Evolutionary conservation across 768 basidiomycete genomes (phyloP).

Genomic region (Tricholomella constricta): DNA sequence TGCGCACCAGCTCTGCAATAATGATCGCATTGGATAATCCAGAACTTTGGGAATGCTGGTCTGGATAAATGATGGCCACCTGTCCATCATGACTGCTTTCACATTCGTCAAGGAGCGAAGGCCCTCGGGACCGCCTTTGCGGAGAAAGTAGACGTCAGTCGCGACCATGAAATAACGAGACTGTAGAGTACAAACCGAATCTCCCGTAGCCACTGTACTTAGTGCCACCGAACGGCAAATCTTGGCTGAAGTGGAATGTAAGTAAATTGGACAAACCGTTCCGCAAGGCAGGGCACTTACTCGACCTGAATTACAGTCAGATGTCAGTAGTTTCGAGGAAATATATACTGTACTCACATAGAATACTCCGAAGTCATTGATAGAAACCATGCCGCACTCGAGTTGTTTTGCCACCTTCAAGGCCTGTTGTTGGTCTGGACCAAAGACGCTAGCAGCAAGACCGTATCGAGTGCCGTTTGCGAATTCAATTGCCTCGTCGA

Average conservation of each 20-base stretch:
- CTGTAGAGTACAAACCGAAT: slow-evolving; percentile 59
- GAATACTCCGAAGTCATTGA: slow-evolving; percentile 93
- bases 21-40: slow-evolving; percentile 82
- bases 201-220: slow-evolving; percentile 93
- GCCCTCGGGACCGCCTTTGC: slow-evolving; percentile 89
- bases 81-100: slow-evolving; percentile 86
- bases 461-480: slow-evolving; percentile 90
- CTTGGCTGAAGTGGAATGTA: slow-evolving; percentile 53
- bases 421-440: slow-evolving; percentile 78
- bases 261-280: slow-evolving; percentile 12
- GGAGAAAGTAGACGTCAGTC: slow-evolving; percentile 13
- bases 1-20: slow-evolving; percentile 72
- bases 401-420: slow-evolving; percentile 77
- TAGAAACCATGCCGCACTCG: slow-evolving; percentile 95
- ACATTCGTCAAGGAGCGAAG: slow-evolving; percentile 84
- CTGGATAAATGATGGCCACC: slow-evolving; percentile 80
- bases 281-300: slow-evolving; percentile 41
- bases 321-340: too few relatives aligned
- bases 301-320: too few relatives aligned
- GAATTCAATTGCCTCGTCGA: slow-evolving; percentile 85
- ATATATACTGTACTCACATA: slow-evolving; percentile 54
- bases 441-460: slow-evolving; percentile 94
- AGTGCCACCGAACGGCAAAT: slow-evolving; percentile 92
- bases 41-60: slow-evolving; percentile 85
- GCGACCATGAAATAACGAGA: slow-evolving; percentile 2